These are phyloP conservation scores for Cucumis hystrix DNA, from an alignment of 306 rosid species.

Conservation along the genomic window DNA sequence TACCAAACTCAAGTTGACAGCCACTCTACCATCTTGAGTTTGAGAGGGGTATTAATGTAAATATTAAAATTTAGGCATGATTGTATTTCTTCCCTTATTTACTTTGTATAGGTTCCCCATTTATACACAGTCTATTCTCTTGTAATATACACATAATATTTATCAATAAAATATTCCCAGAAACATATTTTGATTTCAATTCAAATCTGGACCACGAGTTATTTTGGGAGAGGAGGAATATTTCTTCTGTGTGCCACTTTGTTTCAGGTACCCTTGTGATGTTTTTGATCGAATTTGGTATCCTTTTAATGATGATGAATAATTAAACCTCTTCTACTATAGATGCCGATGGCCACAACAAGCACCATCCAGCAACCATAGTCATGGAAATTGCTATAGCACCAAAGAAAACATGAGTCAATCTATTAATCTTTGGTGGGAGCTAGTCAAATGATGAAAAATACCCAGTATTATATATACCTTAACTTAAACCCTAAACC, in stretches of 20 bases:
- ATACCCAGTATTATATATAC: neutral
- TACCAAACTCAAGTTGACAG: too few species aligned
- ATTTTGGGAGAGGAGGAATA: too few species aligned
- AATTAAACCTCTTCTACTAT: neutral
- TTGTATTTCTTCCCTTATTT: too few species aligned
- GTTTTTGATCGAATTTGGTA: neutral
- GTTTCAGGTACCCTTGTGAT: neutral
- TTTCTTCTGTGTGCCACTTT: neutral
- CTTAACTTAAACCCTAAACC: conserved; percentile 10
- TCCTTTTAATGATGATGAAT: neutral
- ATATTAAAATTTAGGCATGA: too few species aligned
- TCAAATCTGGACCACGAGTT: too few species aligned
- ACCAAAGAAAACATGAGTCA: neutral
- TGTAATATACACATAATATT: too few species aligned
- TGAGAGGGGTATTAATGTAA: too few species aligned
- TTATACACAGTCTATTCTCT: too few species aligned
- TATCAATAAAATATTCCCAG: too few species aligned
- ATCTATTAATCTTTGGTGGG: neutral
- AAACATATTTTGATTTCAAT: too few species aligned
- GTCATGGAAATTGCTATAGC: conserved; percentile 10
- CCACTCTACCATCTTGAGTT: too few species aligned
- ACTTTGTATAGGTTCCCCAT: too few species aligned
- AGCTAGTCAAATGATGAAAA: neutral
- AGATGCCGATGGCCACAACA: neutral
- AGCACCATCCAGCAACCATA: neutral